Percentiles rank a stretch among this genome's conserved stretches.
Conservation (phyloP, 2,329 filamentous ascomycete genomes). For the Fusarium sambucinum region DNA sequence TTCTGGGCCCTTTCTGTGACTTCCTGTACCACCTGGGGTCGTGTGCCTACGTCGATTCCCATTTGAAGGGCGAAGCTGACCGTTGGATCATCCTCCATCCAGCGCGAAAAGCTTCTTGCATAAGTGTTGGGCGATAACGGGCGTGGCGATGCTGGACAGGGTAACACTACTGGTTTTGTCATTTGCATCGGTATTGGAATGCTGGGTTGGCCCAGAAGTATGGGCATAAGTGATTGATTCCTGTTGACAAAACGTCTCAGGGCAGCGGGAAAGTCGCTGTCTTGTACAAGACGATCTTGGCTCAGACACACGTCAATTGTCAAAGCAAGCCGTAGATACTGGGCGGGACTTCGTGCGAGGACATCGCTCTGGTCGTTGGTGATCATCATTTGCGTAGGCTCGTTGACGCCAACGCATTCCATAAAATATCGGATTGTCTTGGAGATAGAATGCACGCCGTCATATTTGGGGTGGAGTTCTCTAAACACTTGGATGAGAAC, state of each 20-base stretch:
- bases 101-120: conserved; percentile 22
- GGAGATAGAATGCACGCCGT: conserved; percentile 39
- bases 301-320: conserved; percentile 38
- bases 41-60: conserved; percentile 16
- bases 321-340: conserved; percentile 34
- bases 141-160: conserved; percentile 19
- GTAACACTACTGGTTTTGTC: neutral
- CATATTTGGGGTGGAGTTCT: conserved; percentile 37
- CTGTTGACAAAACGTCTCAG: conserved; percentile 14
- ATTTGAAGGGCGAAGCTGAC: conserved; percentile 37
- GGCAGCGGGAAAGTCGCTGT: conserved; percentile 32
- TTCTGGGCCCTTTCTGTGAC: neutral
- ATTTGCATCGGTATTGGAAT: neutral
- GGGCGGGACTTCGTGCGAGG: conserved; percentile 27
- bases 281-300: conserved; percentile 33
- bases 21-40: neutral
- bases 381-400: neutral
- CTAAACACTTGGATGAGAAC: conserved; percentile 37
- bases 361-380: conserved; percentile 16
- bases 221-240: conserved; percentile 8
- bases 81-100: conserved; percentile 36
- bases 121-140: conserved; percentile 22
- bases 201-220: conserved; percentile 20
- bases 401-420: conserved; percentile 29
- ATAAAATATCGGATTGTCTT: conserved; percentile 42